Evolutionary conservation across 1,139 yeast species (phyloP).

Genomic region (Candida frijolesensis): DNA sequence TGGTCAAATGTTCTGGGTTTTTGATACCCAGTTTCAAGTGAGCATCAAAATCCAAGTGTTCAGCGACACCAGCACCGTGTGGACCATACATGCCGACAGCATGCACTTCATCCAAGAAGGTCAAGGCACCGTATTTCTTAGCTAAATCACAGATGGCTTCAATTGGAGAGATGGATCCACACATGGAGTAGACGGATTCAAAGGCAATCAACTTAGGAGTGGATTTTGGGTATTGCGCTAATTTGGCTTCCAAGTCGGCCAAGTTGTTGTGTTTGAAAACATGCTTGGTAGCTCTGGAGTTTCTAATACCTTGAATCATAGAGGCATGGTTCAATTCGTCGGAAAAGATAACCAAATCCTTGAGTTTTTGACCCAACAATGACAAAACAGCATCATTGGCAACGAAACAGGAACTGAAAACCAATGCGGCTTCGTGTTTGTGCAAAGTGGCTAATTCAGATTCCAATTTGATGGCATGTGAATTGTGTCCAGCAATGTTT

Average conservation of each 20-base stretch:
- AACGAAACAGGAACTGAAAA: slow-evolving; percentile 92
- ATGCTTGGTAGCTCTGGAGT: slow-evolving; percentile 86
- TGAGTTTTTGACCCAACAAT: slow-evolving; percentile 85
- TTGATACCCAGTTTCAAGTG: slow-evolving; percentile 71
- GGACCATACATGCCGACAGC: slow-evolving; percentile 99
- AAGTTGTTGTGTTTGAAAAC: slow-evolving; percentile 91
- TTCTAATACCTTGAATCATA: slow-evolving; percentile 93
- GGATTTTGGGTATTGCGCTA: slow-evolving; percentile 77
- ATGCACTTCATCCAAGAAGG: slow-evolving; percentile 97
- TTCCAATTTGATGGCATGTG: slow-evolving; percentile 84
- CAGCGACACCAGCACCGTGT: slow-evolving; percentile 99
- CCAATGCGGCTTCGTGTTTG: slow-evolving; percentile 93
- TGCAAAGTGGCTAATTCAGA: slow-evolving; percentile 86
- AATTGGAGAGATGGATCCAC: slow-evolving; percentile 95
- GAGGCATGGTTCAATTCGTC: slow-evolving; percentile 96
- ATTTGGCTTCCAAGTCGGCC: slow-evolving; percentile 73
- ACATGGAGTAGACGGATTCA: slow-evolving; percentile 97
- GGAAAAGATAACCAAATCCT: slow-evolving; percentile 86
- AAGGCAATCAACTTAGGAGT: slow-evolving; percentile 95
- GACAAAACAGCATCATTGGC: slow-evolving; percentile 97
- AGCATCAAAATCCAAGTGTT: slow-evolving; percentile 85
- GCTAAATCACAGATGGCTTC: slow-evolving; percentile 93
- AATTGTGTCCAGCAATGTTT: slow-evolving; percentile 96
- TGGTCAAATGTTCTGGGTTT: slow-evolving; percentile 41
- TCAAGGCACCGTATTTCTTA: slow-evolving; percentile 94